Evolutionary conservation across 768 basidiomycete genomes (phyloP).

Genomic region (Trametes elegans): DNA sequence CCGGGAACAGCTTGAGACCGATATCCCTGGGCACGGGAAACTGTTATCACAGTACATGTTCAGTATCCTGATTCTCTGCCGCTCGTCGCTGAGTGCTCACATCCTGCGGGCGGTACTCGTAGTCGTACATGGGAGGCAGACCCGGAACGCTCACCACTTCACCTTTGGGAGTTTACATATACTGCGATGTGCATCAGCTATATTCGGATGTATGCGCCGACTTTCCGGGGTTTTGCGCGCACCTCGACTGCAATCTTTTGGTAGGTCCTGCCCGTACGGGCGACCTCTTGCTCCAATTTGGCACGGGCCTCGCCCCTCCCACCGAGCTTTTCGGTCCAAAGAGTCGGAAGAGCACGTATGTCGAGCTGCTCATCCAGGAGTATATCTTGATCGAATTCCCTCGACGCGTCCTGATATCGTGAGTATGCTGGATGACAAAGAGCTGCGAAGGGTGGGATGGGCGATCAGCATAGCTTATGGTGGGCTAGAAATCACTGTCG

Average conservation of each 20-base stretch:
- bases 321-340: constrained; percentile 17
- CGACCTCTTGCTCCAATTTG: constrained; percentile 7
- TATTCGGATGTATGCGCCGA: too few species aligned
- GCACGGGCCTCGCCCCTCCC: constrained; percentile 8
- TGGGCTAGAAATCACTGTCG: too few species aligned
- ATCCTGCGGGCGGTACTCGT: constrained; percentile 22
- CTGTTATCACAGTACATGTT: neutral
- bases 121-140: constrained; percentile 25
- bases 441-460: neutral
- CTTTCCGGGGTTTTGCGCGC: neutral
- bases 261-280: neutral
- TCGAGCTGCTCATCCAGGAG: constrained; percentile 9
- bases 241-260: constrained; percentile 7
- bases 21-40: neutral
- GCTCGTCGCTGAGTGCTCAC: constrained; percentile 1
- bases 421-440: neutral
- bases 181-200: neutral
- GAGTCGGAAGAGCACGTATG: constrained; percentile 5
- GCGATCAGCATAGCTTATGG: too few species aligned
- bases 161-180: neutral
- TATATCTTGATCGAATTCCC: constrained; percentile 13
- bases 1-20: neutral
- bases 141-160: constrained; percentile 19
- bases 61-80: too few species aligned
- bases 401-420: constrained; percentile 1